These are phyloP conservation scores for Plantago ovata DNA, from an alignment of 257 asterid genomes.

Conservation along the genomic window DNA sequence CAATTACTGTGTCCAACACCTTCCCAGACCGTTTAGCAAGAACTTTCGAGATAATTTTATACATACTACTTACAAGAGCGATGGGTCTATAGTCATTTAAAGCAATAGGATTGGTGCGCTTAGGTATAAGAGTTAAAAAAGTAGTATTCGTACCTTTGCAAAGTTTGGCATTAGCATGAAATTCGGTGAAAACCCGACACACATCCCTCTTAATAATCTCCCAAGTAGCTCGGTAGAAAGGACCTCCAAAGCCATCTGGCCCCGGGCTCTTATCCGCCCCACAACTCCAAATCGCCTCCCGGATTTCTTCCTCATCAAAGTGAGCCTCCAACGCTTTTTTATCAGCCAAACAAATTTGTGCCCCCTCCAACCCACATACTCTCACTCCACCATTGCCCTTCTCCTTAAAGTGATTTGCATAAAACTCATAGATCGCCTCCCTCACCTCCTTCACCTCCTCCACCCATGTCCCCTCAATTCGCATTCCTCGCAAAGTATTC, in stretches of 20 bases:
- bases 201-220: neutral
- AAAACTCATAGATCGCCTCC: neutral
- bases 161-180: neutral
- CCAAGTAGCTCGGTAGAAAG: neutral
- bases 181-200: neutral
- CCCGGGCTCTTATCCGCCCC: slow-evolving; percentile 1
- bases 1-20: too few species aligned
- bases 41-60: too few species aligned
- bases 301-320: neutral
- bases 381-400: neutral
- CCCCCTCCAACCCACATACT: too few species aligned
- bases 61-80: too few species aligned
- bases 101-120: too few species aligned
- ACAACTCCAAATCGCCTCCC: neutral
- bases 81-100: too few species aligned
- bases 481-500: too few species aligned
- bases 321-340: too few species aligned
- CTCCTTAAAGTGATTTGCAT: neutral
- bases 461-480: neutral
- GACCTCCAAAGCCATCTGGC: neutral
- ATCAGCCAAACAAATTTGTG: too few species aligned
- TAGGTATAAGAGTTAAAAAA: neutral
- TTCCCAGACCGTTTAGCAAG: too few species aligned
- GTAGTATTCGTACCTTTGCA: neutral
- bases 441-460: neutral